Conservation (phyloP, 2,329 filamentous ascomycete genomes). For the Pseudocercospora eumusae region DNA sequence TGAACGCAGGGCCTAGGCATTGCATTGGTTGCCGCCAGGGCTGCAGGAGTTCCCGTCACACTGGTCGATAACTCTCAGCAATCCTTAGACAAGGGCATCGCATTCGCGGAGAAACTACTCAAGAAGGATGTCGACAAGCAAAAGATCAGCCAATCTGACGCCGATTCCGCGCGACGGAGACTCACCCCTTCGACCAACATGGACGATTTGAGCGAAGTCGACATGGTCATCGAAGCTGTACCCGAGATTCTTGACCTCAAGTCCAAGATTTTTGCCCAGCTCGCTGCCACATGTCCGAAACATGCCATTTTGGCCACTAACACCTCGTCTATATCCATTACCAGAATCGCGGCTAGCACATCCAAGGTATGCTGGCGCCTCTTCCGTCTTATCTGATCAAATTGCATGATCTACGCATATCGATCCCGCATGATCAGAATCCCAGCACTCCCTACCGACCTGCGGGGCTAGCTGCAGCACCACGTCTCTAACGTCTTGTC, state of each 20-base stretch:
- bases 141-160: slow-evolving; percentile 77
- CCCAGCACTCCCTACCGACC: background rate
- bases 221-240: slow-evolving; percentile 97
- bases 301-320: slow-evolving; percentile 95
- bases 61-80: slow-evolving; percentile 82
- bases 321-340: slow-evolving; percentile 98
- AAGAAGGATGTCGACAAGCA: slow-evolving; percentile 90
- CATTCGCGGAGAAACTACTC: slow-evolving; percentile 92
- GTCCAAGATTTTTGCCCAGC: slow-evolving; percentile 77
- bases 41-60: slow-evolving; percentile 78
- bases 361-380: slow-evolving; percentile 54
- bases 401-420: slow-evolving; percentile 7
- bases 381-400: slow-evolving; percentile 10
- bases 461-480: slow-evolving; percentile 7
- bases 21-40: slow-evolving; percentile 87
- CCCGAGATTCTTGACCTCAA: slow-evolving; percentile 82
- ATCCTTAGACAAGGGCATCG: slow-evolving; percentile 83
- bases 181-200: slow-evolving; percentile 71
- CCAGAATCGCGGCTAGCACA: slow-evolving; percentile 80
- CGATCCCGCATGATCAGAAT: background rate
- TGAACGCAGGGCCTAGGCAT: slow-evolving; percentile 80
- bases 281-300: slow-evolving; percentile 77
- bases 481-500: slow-evolving; percentile 12
- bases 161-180: slow-evolving; percentile 69
- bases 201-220: slow-evolving; percentile 75